Evolutionary conservation across 2,329 filamentous ascomycete genomes (phyloP), one percentile per base, ranked within the genome.

Genomic region (Diaporthe sp.): DNA sequence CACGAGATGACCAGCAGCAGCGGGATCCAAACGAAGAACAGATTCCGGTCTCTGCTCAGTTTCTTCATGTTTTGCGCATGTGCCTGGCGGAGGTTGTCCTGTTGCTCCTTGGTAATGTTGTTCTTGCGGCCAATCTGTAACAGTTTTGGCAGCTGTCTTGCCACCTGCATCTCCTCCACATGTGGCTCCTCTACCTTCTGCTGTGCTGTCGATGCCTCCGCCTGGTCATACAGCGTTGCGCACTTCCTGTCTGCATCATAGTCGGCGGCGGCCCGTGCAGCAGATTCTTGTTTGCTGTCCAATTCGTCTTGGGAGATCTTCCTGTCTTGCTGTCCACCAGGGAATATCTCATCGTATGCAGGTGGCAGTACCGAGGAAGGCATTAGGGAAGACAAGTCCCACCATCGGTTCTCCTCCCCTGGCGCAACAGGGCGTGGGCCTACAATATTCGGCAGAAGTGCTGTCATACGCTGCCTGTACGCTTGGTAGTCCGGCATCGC

Each of bases 331-430:
- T 87, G 77, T 64, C 86, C 83, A 54, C 86, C 84, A 47, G 93
- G 94, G 81, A 92, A 97, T 38, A 97, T 90, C 64, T 96, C 94
- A 71, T 95, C 92, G 77, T 97, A 97, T 0, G 94, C 90, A 13
- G 94, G 94, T 12, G 94, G 94, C 42, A 89, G 86, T 5, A 87
- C 85, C 13, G 89, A 83, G 52, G 83, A 82, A 69, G 84, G 83
- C 78, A 88, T 86, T 50, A 87, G 84, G 12, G 91, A 90, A 58
- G 92, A 88, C 38, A 92, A 84, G 80, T 93, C 92, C 90, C 92
- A 94, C 92, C 93, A 94, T 75, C 88, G 88, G 77, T 86, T 86
- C 70, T 91, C 88, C 72, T 86, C 83, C 22, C 80, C 83, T 7
- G 87, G 83, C 2, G 87, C 86, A 28, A 84, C 88, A 7, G 90